Evolutionary conservation across 441 rosid species (phyloP).

Genomic region (Pelargonium citronellum): DNA sequence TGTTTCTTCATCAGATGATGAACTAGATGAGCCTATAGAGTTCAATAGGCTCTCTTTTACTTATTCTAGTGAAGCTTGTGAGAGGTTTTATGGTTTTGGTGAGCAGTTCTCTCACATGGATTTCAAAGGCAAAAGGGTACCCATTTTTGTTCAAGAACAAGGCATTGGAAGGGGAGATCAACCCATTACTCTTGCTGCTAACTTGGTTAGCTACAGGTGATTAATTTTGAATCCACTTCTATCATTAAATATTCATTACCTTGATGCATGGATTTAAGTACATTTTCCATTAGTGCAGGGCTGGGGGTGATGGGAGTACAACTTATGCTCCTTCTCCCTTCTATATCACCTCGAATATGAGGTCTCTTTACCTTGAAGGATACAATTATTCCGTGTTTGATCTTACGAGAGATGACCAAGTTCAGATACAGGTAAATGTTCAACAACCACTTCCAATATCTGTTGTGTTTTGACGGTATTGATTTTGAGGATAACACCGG

Average conservation of each 20-base stretch:
- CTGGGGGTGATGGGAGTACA: conserved; percentile 71
- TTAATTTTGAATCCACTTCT: background rate
- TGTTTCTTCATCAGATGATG: conserved; percentile 35
- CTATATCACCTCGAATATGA: conserved; percentile 64
- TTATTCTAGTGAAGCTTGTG: conserved; percentile 50
- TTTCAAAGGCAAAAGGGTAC: conserved; percentile 62
- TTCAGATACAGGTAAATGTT: conserved; percentile 52
- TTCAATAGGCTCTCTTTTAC: conserved; percentile 50
- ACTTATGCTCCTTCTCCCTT: conserved; percentile 81
- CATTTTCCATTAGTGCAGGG: conserved; percentile 29
- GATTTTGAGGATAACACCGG: no score
- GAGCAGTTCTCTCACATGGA: conserved; percentile 71
- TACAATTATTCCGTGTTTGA: conserved; percentile 59
- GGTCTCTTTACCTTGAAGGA: conserved; percentile 65
- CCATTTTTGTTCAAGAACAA: conserved; percentile 70
- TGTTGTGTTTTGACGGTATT: no score
- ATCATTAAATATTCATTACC: no score
- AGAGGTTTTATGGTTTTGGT: conserved; percentile 60
- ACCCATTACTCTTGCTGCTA: conserved; percentile 64
- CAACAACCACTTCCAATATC: no score
- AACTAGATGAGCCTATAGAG: conserved; percentile 23
- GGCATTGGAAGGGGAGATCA: conserved; percentile 82
- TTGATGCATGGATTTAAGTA: no score
- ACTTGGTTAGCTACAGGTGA: conserved; percentile 66
- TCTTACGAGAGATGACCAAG: conserved; percentile 47